Conservation (phyloP, 2,329 filamentous ascomycete genomes). For the Nigrospora sphaerica region DNA sequence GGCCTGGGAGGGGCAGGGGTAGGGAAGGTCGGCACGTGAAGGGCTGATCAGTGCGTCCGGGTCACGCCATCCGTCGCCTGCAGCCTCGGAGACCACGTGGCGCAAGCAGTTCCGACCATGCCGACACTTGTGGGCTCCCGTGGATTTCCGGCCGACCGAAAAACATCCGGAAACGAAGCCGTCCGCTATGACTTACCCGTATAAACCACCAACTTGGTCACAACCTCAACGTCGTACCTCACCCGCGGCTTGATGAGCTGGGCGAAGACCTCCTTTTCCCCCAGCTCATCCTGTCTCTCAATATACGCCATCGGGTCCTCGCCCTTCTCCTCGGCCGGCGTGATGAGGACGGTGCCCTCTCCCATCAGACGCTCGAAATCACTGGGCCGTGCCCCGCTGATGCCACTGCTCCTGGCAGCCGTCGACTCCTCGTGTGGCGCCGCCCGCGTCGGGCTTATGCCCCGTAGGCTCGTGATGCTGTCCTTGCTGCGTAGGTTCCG, state of each 20-base stretch:
- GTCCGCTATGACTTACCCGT: conserved; percentile 52
- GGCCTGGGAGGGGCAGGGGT: neutral
- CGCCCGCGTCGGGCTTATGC: conserved; percentile 5
- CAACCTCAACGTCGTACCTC: conserved; percentile 95
- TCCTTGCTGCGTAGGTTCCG: conserved; percentile 32
- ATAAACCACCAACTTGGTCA: conserved; percentile 95
- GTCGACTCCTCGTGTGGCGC: conserved; percentile 17
- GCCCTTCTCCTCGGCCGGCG: conserved; percentile 22
- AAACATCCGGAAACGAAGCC: neutral
- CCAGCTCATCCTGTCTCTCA: conserved; percentile 43
- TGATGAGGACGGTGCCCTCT: conserved; percentile 44
- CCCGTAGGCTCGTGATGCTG: conserved; percentile 32
- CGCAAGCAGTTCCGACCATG: no score
- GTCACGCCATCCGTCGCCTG: neutral
- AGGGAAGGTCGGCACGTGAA: neutral
- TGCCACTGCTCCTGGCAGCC: conserved; percentile 13
- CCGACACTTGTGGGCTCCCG: no score
- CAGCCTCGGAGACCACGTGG: neutral
- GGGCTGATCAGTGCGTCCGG: neutral
- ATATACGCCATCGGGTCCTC: conserved; percentile 29
- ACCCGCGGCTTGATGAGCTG: conserved; percentile 80
- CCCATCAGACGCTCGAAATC: conserved; percentile 72
- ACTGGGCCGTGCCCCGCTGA: conserved; percentile 38
- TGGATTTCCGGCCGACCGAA: no score
- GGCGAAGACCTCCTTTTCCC: conserved; percentile 76